phyloP scores from a whole-genome alignment of 495 filamentous ascomycete genomes.

The Xylaria bambusicola region DNA sequence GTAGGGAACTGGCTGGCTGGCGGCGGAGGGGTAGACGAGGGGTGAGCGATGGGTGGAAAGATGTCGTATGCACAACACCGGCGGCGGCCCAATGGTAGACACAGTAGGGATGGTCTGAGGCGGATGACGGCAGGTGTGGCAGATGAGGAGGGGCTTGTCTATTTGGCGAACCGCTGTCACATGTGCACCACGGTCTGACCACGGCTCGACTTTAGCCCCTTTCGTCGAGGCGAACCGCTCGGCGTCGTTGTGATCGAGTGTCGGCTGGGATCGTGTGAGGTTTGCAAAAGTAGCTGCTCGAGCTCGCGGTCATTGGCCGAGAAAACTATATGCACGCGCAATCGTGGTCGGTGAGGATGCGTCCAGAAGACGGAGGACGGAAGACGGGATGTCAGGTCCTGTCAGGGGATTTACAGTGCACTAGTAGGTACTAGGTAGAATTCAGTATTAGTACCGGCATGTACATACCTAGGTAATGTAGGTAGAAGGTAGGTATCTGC shows the following conservation, averaged over 20 bases:
- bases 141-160: slow-evolving; percentile 30
- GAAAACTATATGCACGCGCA: neutral
- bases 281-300: neutral
- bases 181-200: slow-evolving; percentile 28
- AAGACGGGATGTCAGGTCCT: too few species aligned
- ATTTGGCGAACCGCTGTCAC: slow-evolving; percentile 23
- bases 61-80: slow-evolving; percentile 20
- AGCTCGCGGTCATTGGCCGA: slow-evolving; percentile 3
- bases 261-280: slow-evolving; percentile 2
- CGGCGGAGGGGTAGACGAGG: neutral
- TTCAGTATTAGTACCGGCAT: too few species aligned
- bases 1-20: neutral
- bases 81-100: slow-evolving; percentile 29
- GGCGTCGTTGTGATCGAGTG: neutral
- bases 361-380: too few species aligned
- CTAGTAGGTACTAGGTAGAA: too few species aligned
- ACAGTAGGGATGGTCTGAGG: neutral
- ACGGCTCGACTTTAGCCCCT: slow-evolving; percentile 23
- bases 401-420: too few species aligned
- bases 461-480: too few species aligned
- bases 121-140: slow-evolving; percentile 23
- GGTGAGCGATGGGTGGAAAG: slow-evolving; percentile 12
- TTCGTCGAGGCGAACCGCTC: slow-evolving; percentile 11
- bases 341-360: neutral
- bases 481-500: too few species aligned